phyloP scores from a whole-genome alignment of 306 rosid genomes.

The Acacia acuminata region DNA sequence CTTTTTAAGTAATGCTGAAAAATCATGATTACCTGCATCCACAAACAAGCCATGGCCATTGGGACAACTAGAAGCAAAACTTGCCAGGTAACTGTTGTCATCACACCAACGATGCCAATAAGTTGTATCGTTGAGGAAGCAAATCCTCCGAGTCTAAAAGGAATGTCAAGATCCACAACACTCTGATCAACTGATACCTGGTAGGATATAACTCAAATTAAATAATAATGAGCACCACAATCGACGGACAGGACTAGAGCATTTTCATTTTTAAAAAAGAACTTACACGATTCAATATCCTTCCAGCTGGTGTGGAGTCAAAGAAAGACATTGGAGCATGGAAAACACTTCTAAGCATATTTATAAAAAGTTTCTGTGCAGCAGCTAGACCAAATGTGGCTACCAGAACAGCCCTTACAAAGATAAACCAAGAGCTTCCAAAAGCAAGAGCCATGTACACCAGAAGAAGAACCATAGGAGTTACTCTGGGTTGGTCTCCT shows the following conservation, averaged over 20 bases:
- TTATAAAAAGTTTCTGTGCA: constrained; percentile 86
- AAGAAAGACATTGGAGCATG: constrained; percentile 98
- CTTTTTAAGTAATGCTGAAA: constrained; percentile 21
- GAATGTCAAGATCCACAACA: constrained; percentile 99
- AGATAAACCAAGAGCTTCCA: constrained; percentile 95
- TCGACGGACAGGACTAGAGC: not conserved
- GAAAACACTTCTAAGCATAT: constrained; percentile 92
- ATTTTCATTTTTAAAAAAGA: not conserved
- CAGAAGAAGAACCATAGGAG: constrained; percentile 73
- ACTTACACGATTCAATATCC: constrained; percentile 95
- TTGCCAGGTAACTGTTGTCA: constrained; percentile 98
- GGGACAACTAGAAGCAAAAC: constrained; percentile 92
- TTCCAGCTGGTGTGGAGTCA: constrained; percentile 98
- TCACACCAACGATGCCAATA: constrained; percentile 94
- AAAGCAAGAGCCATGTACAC: constrained; percentile 98
- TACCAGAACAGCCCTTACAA: constrained; percentile 89
- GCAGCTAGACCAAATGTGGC: constrained; percentile 99
- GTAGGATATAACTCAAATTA: constrained; percentile 30
- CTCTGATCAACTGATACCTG: constrained; percentile 99
- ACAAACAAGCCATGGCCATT: constrained; percentile 93
- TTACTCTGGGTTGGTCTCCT: constrained; percentile 86
- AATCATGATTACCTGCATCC: constrained; percentile 92
- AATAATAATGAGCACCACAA: constrained; percentile 19
- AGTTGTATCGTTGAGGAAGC: constrained; percentile 97
- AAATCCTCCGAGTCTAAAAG: constrained; percentile 98